Conservation (phyloP, 2,329 filamentous ascomycete genomes). For the Didymella sp. region DNA sequence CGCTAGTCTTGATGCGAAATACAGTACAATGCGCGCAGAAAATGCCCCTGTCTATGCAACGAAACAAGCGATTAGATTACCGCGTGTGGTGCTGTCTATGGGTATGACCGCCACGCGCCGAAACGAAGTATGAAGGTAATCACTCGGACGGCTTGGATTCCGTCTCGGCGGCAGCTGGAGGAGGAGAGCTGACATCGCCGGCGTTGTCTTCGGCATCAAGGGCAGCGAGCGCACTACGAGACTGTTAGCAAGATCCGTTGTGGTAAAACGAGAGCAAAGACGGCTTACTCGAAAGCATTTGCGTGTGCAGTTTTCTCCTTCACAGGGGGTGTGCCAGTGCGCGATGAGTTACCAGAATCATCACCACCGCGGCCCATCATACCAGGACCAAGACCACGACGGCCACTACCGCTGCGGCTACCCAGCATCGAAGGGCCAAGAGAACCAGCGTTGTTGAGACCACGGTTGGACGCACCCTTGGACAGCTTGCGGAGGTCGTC, state of each 20-base stretch:
- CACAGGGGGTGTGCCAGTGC: constrained; percentile 84
- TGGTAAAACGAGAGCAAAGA: not conserved
- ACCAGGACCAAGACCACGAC: constrained; percentile 75
- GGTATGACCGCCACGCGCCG: constrained; percentile 46
- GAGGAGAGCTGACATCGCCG: constrained; percentile 67
- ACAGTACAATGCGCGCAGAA: constrained; percentile 49
- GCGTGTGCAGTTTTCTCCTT: constrained; percentile 70
- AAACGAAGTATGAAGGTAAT: constrained; percentile 44
- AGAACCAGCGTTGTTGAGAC: constrained; percentile 60
- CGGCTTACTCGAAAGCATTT: constrained; percentile 90
- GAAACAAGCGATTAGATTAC: constrained; percentile 51
- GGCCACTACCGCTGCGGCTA: constrained; percentile 85
- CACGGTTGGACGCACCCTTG: constrained; percentile 64
- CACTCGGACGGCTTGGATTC: constrained; percentile 48
- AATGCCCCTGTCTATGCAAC: constrained; percentile 52
- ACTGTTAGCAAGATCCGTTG: constrained; percentile 23
- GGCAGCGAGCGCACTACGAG: constrained; percentile 59
- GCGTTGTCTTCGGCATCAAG: constrained; percentile 65
- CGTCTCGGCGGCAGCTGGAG: constrained; percentile 61
- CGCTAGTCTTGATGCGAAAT: constrained; percentile 41
- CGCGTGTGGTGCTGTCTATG: constrained; percentile 47
- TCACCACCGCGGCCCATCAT: constrained; percentile 71
- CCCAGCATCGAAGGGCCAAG: constrained; percentile 90
- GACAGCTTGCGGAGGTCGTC: constrained; percentile 87
- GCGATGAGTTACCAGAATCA: constrained; percentile 85